These are phyloP conservation scores for Friedmanniomyces simplex DNA, from an alignment of 495 filamentous ascomycete genomes.

Conservation along the genomic window DNA sequence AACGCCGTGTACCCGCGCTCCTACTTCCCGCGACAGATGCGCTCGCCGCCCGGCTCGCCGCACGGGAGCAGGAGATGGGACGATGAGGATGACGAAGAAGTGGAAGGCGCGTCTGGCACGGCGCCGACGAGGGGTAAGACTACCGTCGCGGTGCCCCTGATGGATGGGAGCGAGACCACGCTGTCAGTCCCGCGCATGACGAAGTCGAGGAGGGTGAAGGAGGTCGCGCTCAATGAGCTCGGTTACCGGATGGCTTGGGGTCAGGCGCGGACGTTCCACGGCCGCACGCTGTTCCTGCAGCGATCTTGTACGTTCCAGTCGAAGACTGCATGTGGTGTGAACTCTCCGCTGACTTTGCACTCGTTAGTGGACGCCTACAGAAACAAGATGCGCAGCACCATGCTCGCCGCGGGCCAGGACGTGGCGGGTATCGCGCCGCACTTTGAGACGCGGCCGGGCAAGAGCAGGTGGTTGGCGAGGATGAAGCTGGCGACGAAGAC, in stretches of 20 bases:
- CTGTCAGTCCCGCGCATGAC: conserved; percentile 65
- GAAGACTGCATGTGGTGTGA: neutral
- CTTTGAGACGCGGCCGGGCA: conserved; percentile 82
- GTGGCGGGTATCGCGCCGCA: conserved; percentile 61
- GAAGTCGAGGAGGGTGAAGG: conserved; percentile 56
- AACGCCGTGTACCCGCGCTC: conserved; percentile 84
- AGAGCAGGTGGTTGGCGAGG: conserved; percentile 65
- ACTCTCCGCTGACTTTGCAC: conserved; percentile 7
- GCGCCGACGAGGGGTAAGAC: conserved; percentile 39
- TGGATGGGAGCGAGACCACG: conserved; percentile 58
- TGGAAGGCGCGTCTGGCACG: conserved; percentile 17
- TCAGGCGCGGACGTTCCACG: conserved; percentile 78
- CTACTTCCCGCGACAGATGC: conserved; percentile 82
- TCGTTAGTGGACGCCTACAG: conserved; percentile 76
- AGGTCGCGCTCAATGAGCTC: conserved; percentile 79
- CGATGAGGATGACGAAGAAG: conserved; percentile 38
- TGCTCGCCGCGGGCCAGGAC: conserved; percentile 64
- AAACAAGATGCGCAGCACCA: conserved; percentile 78
- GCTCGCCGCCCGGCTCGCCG: conserved; percentile 55
- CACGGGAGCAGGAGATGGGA: conserved; percentile 46
- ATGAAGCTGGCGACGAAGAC: conserved; percentile 19
- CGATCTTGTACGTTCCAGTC: conserved; percentile 63
- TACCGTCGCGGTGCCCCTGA: conserved; percentile 59
- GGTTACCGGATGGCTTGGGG: conserved; percentile 94
- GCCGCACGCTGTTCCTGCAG: conserved; percentile 79